A percentile compares a stretch with the other conserved stretches of the same genome.
Conservation (phyloP, 345 rosid genomes). For the Abelmoschus esculentus region DNA sequence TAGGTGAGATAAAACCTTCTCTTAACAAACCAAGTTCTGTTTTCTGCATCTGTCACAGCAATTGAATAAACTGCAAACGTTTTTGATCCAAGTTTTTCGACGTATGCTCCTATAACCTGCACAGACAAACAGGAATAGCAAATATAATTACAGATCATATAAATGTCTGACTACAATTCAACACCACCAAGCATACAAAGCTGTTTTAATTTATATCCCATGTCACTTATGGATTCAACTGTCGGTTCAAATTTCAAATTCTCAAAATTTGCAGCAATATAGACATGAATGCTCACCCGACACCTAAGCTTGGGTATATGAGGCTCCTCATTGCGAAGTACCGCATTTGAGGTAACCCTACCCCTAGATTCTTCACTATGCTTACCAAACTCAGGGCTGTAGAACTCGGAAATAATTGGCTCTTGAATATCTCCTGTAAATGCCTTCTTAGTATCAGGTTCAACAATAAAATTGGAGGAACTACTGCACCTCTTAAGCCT, state of each 20-base stretch:
- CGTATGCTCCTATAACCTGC: slow-evolving; percentile 92
- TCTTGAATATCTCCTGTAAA: slow-evolving; percentile 47
- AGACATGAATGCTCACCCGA: slow-evolving; percentile 50
- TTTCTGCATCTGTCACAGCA: slow-evolving; percentile 81
- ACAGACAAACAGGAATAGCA: slow-evolving; percentile 16
- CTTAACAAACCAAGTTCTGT: slow-evolving; percentile 82
- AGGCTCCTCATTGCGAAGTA: slow-evolving; percentile 39
- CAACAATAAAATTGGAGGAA: slow-evolving; percentile 53
- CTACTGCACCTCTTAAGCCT: slow-evolving; percentile 81
- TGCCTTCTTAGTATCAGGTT: slow-evolving; percentile 41
- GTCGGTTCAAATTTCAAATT: slow-evolving; percentile 6
- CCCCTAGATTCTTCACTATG: slow-evolving; percentile 24
- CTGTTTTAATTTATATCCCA: slow-evolving; percentile 9
- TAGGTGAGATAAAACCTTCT: slow-evolving; percentile 68
- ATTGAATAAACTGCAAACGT: slow-evolving; percentile 98
- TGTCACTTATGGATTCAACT: slow-evolving; percentile 9
- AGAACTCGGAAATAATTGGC: slow-evolving; percentile 68
- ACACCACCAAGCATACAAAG: slow-evolving; percentile 17
- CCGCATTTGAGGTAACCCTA: slow-evolving; percentile 31
- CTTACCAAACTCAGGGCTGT: slow-evolving; percentile 44
- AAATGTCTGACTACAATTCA: slow-evolving; percentile 2
- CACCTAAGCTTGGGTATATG: slow-evolving; percentile 57
- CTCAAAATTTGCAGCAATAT: slow-evolving; percentile 14
- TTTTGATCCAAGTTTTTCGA: slow-evolving; percentile 87
- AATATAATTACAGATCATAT: slow-evolving; percentile 5